Base-by-base conservation (phyloP, 2,329 filamentous ascomycete species). In the Fusarium sp. region DNA sequence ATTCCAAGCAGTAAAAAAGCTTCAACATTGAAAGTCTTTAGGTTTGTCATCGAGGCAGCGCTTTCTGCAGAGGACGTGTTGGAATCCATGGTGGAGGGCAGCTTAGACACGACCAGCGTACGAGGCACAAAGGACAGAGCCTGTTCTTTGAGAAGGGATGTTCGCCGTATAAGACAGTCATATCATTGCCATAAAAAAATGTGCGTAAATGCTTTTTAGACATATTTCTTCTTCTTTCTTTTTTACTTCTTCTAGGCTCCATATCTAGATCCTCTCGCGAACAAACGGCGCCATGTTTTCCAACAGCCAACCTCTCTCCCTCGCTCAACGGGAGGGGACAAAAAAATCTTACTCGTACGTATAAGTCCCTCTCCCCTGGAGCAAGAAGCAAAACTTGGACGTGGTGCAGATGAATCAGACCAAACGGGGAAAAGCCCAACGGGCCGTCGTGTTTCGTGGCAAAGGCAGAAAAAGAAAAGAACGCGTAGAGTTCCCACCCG, bases 1-100 rank as follows among this genome's bases (percentile, higher is more conserved):
- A 86, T 63, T 0, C 72, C 79, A 15, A 86, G 73, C 6, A 87
- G 76, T 6, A 81, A 78, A 46, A 72, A 76, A 3, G 70, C 69
- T 53, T 76, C 74, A 25, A 69, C 68, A 15, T 70, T 67, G 49
- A 74, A 73, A n/a, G 62, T 49, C 10, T 51, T 67, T 23, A 69
- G 55, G 9, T 68, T 59, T 7, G 44, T 65, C 52, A 66, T 63
- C 9, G 67, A 66, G 5, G 68, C 66, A 10, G 66, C 61, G 19
- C 55, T 63, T 35, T 65, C 62, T 39, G 61, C 49, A 19, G 63
- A 50, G 13, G 57, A 61, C 33, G 45, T 38, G 53, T 27, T 50
- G 38, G 59, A 33, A 52, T 65, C 45, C 66, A 69, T 61, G 19
- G 35, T 51, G 36, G 47, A 48, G 10, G 41, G n/a, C 32, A 41